Conservation (phyloP, 805 yeast species). For the Tetrapisispora pingtungensis region DNA sequence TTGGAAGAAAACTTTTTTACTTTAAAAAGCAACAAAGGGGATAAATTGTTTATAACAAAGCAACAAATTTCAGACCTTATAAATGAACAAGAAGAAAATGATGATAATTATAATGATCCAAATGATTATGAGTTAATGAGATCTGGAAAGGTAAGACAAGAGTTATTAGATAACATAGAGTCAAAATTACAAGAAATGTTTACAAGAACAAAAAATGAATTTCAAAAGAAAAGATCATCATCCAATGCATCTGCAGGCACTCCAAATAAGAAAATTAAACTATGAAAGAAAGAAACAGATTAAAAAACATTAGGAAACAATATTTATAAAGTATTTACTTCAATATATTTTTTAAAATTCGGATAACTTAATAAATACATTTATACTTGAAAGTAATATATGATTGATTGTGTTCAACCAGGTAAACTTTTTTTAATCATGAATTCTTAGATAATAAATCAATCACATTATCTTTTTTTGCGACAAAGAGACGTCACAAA, state of each 20-base stretch:
- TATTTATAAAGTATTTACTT: no score
- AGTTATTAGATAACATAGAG: slow-evolving; percentile 22
- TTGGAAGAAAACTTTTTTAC: slow-evolving; percentile 29
- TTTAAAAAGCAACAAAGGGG: slow-evolving; percentile 28
- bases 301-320: no score
- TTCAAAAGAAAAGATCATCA: slow-evolving; percentile 11
- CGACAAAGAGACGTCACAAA: no score
- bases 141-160: slow-evolving; percentile 24
- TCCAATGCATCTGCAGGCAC: slow-evolving; percentile 5
- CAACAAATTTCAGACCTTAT: slow-evolving; percentile 17
- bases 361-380: no score
- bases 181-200: slow-evolving; percentile 18
- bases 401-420: no score
- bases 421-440: no score
- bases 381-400: no score
- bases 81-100: slow-evolving; percentile 12
- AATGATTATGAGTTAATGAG: slow-evolving; percentile 18
- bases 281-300: slow-evolving; percentile 11
- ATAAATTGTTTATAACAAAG: slow-evolving; percentile 17
- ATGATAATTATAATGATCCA: neutral
- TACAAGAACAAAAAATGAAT: slow-evolving; percentile 15
- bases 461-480: no score
- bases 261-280: slow-evolving; percentile 4
- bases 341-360: no score
- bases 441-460: no score